Evolutionary conservation across 352 stramenopile species (phyloP).

Genomic region (Globisporangium middletonii): DNA sequence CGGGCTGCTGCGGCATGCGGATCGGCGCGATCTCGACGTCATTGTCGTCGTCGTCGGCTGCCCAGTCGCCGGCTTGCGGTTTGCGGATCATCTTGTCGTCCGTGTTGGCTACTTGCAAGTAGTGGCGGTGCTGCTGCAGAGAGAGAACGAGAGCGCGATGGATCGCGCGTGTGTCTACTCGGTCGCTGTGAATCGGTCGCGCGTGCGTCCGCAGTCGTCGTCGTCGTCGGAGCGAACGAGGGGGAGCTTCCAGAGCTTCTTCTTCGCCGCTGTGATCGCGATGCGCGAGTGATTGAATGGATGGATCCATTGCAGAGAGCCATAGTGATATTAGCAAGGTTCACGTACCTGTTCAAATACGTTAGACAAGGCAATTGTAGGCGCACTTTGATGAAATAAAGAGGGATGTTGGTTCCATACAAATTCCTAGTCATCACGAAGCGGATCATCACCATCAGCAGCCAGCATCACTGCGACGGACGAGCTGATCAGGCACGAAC

Average conservation of each 20-base stretch:
- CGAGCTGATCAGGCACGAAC: too few relatives aligned
- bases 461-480: too few relatives aligned
- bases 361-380: background rate
- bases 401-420: background rate
- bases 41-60: conserved; percentile 68
- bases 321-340: background rate
- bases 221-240: too few relatives aligned
- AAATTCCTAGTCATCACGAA: too few relatives aligned
- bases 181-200: background rate
- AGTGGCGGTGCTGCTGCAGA: background rate
- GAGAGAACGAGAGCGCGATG: background rate
- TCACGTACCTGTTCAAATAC: background rate
- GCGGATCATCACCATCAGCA: too few relatives aligned
- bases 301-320: background rate
- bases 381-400: background rate
- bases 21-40: conserved; percentile 40
- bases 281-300: background rate
- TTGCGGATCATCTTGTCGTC: conserved; percentile 47
- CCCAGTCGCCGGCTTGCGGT: conserved; percentile 64
- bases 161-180: too few relatives aligned
- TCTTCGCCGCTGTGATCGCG: background rate
- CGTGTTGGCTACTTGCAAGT: background rate
- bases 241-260: background rate
- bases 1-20: background rate
- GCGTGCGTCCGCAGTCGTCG: background rate